These are phyloP conservation scores for Hyphodiscus hymeniophilus DNA, from an alignment of 495 filamentous ascomycete species.

Conservation along the genomic window DNA sequence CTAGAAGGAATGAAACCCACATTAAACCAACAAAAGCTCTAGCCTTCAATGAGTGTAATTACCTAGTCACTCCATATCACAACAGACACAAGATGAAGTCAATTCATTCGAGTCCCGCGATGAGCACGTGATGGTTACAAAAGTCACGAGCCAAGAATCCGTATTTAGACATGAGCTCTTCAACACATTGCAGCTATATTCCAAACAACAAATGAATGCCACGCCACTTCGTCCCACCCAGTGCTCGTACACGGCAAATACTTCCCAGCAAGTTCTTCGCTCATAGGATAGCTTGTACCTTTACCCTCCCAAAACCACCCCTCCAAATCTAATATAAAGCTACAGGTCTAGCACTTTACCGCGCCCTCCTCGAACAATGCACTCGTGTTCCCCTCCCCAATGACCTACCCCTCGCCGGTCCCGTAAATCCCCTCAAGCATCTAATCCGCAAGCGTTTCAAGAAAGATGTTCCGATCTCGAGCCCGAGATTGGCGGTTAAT, in stretches of 20 bases:
- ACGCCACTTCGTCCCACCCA: slow-evolving; percentile 2
- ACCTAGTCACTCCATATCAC: background rate
- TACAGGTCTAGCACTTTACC: slow-evolving; percentile 22
- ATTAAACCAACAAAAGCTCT: no score
- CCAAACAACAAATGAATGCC: slow-evolving; percentile 23
- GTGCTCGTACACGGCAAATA: slow-evolving; percentile 6
- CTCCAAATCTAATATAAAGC: background rate
- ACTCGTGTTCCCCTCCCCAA: slow-evolving; percentile 12
- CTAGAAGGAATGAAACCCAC: no score
- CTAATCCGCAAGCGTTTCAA: slow-evolving; percentile 48
- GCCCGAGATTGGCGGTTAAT: slow-evolving; percentile 32
- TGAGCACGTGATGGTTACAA: no score
- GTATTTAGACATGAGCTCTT: no score
- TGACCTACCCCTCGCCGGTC: slow-evolving; percentile 4
- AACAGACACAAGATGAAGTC: no score
- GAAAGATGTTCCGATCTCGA: slow-evolving; percentile 37
- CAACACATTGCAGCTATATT: no score
- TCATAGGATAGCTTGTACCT: slow-evolving; percentile 22
- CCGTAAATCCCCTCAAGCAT: slow-evolving; percentile 27
- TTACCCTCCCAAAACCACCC: background rate
- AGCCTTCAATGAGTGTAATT: background rate
- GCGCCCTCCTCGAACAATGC: slow-evolving; percentile 18
- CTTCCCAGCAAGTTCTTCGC: slow-evolving; percentile 11
- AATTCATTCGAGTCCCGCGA: no score
- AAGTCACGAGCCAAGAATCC: no score